These are phyloP conservation scores for Peniophora sp. DNA, from an alignment of 1,284 basidiomycete species.

Conservation along the genomic window DNA sequence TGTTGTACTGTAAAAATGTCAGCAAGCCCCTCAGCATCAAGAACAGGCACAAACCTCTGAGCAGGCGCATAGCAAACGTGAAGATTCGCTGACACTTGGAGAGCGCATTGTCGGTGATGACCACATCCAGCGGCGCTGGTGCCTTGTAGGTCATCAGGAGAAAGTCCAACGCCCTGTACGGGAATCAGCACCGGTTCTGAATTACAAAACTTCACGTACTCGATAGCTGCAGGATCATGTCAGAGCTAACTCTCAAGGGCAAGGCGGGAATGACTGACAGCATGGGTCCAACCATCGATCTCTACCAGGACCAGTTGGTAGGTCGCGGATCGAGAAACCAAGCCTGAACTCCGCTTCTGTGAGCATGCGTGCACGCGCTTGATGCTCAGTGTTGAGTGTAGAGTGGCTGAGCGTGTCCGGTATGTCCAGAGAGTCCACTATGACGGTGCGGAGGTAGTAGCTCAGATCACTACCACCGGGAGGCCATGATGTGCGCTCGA, in stretches of 20 bases:
- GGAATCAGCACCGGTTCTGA: conserved; percentile 5
- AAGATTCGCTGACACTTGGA: conserved; percentile 83
- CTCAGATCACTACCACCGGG: conserved; percentile 79
- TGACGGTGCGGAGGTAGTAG: conserved; percentile 72
- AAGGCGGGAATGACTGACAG: conserved; percentile 35
- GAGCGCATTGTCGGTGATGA: conserved; percentile 63
- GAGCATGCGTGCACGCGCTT: conserved; percentile 24
- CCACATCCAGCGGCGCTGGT: conserved; percentile 58
- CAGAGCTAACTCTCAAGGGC: conserved; percentile 1
- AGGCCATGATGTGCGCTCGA: conserved; percentile 72
- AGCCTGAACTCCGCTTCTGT: conserved; percentile 70
- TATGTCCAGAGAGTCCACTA: conserved; percentile 61
- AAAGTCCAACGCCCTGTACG: conserved; percentile 72
- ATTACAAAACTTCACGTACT: conserved; percentile 33
- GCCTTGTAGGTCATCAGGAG: conserved; percentile 82
- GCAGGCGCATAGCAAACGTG: conserved; percentile 67
- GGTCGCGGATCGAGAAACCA: conserved; percentile 74
- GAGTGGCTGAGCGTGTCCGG: conserved; percentile 10
- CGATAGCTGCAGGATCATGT: conserved; percentile 34
- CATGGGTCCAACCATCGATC: conserved; percentile 75
- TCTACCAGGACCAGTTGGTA: conserved; percentile 52
- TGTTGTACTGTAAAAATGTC: conserved; percentile 48
- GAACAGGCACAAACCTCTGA: conserved; percentile 47
- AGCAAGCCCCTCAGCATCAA: conserved; percentile 3
- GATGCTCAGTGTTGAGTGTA: conserved; percentile 15